These are phyloP conservation scores for Triticum timopheevii DNA, from an alignment of 176 grass and related monocot species.

Conservation along the genomic window DNA sequence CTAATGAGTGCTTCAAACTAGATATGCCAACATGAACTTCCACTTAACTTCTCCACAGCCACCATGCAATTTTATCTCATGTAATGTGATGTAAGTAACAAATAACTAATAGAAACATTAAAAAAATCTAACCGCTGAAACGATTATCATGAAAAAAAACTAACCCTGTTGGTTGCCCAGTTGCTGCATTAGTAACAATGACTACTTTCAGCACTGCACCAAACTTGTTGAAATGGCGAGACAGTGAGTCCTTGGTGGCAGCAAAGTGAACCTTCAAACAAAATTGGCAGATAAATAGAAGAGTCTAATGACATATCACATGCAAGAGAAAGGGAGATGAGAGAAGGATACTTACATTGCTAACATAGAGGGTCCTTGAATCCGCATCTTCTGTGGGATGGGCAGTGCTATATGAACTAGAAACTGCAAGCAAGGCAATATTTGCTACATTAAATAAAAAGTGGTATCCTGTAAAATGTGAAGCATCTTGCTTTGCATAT, in stretches of 20 bases:
- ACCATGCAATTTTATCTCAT: not conserved
- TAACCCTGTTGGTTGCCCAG: conserved; percentile 93
- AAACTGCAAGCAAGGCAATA: conserved; percentile 47
- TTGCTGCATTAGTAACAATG: conserved; percentile 79
- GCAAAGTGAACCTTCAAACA: conserved; percentile 87
- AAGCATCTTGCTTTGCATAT: not conserved
- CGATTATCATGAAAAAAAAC: conserved; percentile 23
- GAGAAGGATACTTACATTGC: conserved; percentile 69
- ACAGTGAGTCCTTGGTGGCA: conserved; percentile 89
- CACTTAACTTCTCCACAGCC: not conserved
- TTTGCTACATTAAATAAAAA: conserved; percentile 23
- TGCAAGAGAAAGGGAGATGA: not conserved
- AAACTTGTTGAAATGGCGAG: conserved; percentile 96
- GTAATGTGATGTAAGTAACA: not conserved
- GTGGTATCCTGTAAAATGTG: not conserved
- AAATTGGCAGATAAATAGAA: conserved; percentile 40
- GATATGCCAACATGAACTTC: conserved; percentile 15
- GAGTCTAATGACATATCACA: not conserved
- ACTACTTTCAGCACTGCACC: conserved; percentile 94
- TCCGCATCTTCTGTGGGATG: conserved; percentile 74
- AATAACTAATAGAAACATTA: not conserved
- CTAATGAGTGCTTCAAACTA: not conserved
- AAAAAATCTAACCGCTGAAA: not conserved
- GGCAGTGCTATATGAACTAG: conserved; percentile 58
- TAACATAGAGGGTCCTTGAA: conserved; percentile 83